phyloP scores from a whole-genome alignment of 2,329 filamentous ascomycete genomes.

The Epichloe bromicola region DNA sequence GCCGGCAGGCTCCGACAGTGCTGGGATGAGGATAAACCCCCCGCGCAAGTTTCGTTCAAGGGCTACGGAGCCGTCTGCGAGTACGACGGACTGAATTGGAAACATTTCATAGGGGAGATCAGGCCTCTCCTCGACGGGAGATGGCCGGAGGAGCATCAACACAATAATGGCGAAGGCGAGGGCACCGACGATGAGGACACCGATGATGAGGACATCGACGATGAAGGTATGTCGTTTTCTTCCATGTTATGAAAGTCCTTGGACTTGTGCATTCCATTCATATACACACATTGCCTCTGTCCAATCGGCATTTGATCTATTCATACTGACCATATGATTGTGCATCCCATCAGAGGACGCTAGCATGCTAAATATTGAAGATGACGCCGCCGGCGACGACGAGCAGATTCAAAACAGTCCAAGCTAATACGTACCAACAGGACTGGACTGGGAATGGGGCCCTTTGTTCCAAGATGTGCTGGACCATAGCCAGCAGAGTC shows the following conservation, averaged over 20 bases:
- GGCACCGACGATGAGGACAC: no score
- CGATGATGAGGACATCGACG: neutral
- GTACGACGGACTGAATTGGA: constrained; percentile 24
- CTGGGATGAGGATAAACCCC: no score
- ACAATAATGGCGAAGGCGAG: no score
- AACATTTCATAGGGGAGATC: constrained; percentile 20
- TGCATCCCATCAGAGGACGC: neutral
- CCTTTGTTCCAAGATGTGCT: neutral
- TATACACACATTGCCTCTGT: neutral
- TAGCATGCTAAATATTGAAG: neutral
- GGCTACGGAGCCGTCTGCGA: constrained; percentile 2
- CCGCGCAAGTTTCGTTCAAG: constrained; percentile 9
- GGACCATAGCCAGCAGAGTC: neutral
- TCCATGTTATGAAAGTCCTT: neutral
- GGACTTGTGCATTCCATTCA: neutral
- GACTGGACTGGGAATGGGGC: neutral
- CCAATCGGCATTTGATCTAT: neutral
- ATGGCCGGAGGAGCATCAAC: constrained; percentile 3
- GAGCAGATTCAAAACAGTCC: neutral
- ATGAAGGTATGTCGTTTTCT: neutral
- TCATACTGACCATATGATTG: neutral
- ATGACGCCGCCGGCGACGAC: constrained; percentile 1
- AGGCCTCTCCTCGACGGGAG: constrained; percentile 9
- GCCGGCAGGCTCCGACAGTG: constrained; percentile 17
- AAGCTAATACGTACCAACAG: neutral